Evolutionary conservation across 2,329 filamentous ascomycete species (phyloP).

Genomic region (Botrytis paeoniae): DNA sequence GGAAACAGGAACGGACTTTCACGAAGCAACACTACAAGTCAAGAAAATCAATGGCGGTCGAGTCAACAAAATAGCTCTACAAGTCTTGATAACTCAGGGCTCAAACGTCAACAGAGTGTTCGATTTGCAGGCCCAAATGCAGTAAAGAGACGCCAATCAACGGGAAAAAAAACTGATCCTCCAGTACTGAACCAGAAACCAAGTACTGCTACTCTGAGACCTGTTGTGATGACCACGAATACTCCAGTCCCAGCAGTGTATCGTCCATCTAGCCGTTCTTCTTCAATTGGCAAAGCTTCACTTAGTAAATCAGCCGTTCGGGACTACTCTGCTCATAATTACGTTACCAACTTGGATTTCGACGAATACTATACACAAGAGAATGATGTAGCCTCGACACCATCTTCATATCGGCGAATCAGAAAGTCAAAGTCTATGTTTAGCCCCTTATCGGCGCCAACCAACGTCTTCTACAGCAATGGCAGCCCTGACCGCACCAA

Average conservation of each 20-base stretch:
- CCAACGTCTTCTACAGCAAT: slow-evolving; percentile 34
- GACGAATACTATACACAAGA: slow-evolving; percentile 48
- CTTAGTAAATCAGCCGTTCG: slow-evolving; percentile 26
- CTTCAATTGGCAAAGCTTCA: slow-evolving; percentile 36
- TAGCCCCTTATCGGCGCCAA: slow-evolving; percentile 33
- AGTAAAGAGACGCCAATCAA: slow-evolving; percentile 29
- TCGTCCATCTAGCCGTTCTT: slow-evolving; percentile 35
- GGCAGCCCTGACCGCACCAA: slow-evolving; percentile 28
- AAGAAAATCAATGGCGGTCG: slow-evolving; percentile 13
- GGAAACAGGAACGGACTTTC: slow-evolving; percentile 35
- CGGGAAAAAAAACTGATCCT: slow-evolving; percentile 28
- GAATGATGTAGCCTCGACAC: slow-evolving; percentile 47
- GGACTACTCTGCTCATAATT: slow-evolving; percentile 38
- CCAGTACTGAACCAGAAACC: slow-evolving; percentile 21
- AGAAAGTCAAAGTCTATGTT: slow-evolving; percentile 57
- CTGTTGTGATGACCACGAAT: slow-evolving; percentile 33
- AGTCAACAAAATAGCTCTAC: slow-evolving; percentile 28
- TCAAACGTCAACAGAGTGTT: slow-evolving; percentile 53
- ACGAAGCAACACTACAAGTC: slow-evolving; percentile 23
- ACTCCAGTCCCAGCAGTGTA: slow-evolving; percentile 34
- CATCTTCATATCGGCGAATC: slow-evolving; percentile 49
- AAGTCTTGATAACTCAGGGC: slow-evolving; percentile 28
- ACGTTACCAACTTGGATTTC: slow-evolving; percentile 40
- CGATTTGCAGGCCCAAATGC: slow-evolving; percentile 44
- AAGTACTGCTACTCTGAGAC: slow-evolving; percentile 28